phyloP scores from a whole-genome alignment of 2,329 filamentous ascomycete species.

The Aspergillus latus region DNA sequence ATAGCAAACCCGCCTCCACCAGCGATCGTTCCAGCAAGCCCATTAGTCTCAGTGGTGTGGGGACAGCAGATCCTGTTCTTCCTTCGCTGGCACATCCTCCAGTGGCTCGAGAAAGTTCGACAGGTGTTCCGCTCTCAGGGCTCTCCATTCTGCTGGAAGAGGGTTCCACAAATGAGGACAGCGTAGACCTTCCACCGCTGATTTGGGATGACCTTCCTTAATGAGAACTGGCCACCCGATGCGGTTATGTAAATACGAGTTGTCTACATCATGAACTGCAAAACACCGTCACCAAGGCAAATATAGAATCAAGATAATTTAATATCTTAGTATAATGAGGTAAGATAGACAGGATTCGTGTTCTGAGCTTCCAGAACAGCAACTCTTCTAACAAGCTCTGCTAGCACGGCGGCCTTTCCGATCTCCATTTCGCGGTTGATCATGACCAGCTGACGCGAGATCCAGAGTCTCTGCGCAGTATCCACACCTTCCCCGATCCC shows the following conservation, averaged over 20 bases:
- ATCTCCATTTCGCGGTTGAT: slow-evolving; percentile 7
- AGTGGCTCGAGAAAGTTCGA: slow-evolving; percentile 25
- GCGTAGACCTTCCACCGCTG: slow-evolving; percentile 36
- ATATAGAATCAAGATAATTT: neutral
- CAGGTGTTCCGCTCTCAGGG: slow-evolving; percentile 16
- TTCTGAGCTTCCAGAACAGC: neutral
- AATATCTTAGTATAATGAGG: too few species aligned
- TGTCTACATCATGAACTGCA: neutral
- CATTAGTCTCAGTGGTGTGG: slow-evolving; percentile 18
- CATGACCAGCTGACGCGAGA: slow-evolving; percentile 5
- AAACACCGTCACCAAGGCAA: neutral
- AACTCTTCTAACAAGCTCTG: slow-evolving; percentile 2
- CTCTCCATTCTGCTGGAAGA: slow-evolving; percentile 39
- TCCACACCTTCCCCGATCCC: slow-evolving; percentile 8
- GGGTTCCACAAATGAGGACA: slow-evolving; percentile 19
- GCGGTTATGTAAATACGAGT: neutral
- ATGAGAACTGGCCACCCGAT: neutral
- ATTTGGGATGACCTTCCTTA: slow-evolving; percentile 41
- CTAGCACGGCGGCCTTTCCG: slow-evolving; percentile 4
- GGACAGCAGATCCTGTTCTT: slow-evolving; percentile 33
- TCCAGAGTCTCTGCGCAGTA: slow-evolving; percentile 6
- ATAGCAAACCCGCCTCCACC: slow-evolving; percentile 11
- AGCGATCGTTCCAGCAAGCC: slow-evolving; percentile 16
- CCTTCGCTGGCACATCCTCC: slow-evolving; percentile 34
- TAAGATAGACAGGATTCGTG: neutral